Evolutionary conservation across 345 rosid genomes (phyloP), one percentile per base, ranked within the genome.

Genomic region (Rhizophora mangle): DNA sequence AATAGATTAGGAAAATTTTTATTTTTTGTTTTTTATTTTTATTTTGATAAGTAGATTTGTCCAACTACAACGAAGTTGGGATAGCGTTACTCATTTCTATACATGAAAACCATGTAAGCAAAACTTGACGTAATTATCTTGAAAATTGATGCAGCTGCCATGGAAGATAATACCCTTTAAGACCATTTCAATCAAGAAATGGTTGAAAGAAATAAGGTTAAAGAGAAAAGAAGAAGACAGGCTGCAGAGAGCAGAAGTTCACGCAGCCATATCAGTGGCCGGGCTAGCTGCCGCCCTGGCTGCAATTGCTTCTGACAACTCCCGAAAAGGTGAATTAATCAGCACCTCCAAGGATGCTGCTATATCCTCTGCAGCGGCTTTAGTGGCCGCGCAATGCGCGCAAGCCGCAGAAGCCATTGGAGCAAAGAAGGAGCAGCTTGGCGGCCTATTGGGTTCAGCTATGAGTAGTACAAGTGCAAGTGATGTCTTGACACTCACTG

Each of bases 221-320:
- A 89, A 83, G 87, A 77, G 90, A 72, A 94, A 94, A 75, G 96
- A 91, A 73, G 89, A 88, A 68, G 85, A 83, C 16, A 85, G 97
- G 68, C 70, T 87, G 60, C 86, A 83, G 60, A 88, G 83, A 73
- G 96, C 97, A 8, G 86, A 94, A 81, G 93, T 89, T 2, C 95
- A 94, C n/a, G 97, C 98, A 4, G 97, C 97, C 5, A 71, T 91
- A 34, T 87, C 96, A 7, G 85, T 94, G 24, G 97, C 98, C 0
- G 91, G 98, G 6, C 70, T 91, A 3, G 98, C 98, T 1, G 93
- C 98, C 5, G 88, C 93, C 67, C 80, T 91, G 2, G 96, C 94
- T 11, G 87, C 97, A 24, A 84, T 93, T 67, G 89, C 96, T 10
- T 89, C 92, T 1, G 89, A 88, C 68, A 84, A 82, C 63, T 75